Base-by-base conservation (phyloP, 805 yeast genomes). In the Saturnispora ahearnii region DNA sequence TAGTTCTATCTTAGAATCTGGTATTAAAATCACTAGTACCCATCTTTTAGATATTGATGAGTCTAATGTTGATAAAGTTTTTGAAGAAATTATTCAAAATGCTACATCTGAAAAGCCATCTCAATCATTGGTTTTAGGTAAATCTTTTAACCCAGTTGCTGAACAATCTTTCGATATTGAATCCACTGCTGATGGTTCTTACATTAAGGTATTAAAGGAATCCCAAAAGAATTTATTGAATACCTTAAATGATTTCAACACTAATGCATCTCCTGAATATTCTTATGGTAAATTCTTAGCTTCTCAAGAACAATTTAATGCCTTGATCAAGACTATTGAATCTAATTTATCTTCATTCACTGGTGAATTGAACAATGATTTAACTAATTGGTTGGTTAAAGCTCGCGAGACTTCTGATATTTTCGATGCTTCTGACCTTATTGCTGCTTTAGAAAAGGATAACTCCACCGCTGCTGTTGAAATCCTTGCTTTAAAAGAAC, bases 281-380 rank as follows among this genome's bases (percentile, higher is more conserved):
- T 96, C 96, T 8, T 87, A 77, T 57, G 98, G 98, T 65, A 69
- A 78, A 28, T 88, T 73, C 62, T 66, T 89, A 57, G 77, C 75
- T 46, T 68, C 69, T 36, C 76, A 78, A 57, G 79, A 79, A 56
- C 73, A 76, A 54, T 75, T 77, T 49, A 60, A 64, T 28, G 65
- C 68, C 28, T 71, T 83, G 55, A 57, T 76, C 13, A 60, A 65
- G 9, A 60, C 72, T 45, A 78, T 81, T 8, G 60, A 65, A 22
- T 69, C 81, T 5, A 67, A 73, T 69, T 52, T 63, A 67, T 41
- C 77, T 70, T 63, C 61, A 63, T 53, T 69, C 76, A 31, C 66
- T 64, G 75, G 77, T 15, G 72, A 71, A 47, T 69, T 84, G 50
- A 74, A 78, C 41, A 80, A 78, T 44, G 66, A 68, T 40, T 71